A percentile compares a stretch with the other conserved stretches of the same genome.
These are phyloP conservation scores for Plasmodium ovale DNA, from an alignment of 169 alveolate genomes.

Conservation along the genomic window DNA sequence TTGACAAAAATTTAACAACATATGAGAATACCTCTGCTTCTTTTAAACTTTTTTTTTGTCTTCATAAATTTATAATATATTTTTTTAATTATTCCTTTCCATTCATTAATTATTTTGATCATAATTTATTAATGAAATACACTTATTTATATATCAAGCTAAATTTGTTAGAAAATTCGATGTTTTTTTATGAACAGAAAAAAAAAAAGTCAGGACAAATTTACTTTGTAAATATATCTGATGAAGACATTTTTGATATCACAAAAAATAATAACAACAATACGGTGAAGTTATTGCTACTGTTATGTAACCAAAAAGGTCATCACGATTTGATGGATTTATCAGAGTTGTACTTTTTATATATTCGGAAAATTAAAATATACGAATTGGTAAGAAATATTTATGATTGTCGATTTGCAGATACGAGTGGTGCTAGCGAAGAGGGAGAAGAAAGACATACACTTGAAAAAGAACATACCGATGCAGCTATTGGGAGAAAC, in stretches of 20 bases:
- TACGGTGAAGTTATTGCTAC: neutral
- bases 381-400: conserved; percentile 34
- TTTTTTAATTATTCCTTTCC: conserved; percentile 66
- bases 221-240: conserved; percentile 39
- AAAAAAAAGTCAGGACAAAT: conserved; percentile 14
- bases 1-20: conserved; percentile 48
- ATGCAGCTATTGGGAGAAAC: neutral
- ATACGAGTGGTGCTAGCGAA: neutral
- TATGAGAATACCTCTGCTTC: conserved; percentile 44
- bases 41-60: conserved; percentile 51
- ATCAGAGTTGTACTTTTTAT: conserved; percentile 12
- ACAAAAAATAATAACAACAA: conserved; percentile 40
- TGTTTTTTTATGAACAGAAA: conserved; percentile 27
- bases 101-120: conserved; percentile 47
- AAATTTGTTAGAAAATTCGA: conserved; percentile 15
- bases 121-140: conserved; percentile 21
- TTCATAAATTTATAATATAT: conserved; percentile 57
- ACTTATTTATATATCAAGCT: conserved; percentile 45
- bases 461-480: neutral
- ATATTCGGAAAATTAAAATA: conserved; percentile 44
- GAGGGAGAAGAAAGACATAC: neutral
- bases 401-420: neutral
- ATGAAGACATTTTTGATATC: conserved; percentile 49
- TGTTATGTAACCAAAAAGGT: neutral
- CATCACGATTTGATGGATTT: conserved; percentile 1